A percentile compares a stretch with the other conserved stretches of the same genome.
Conservation (phyloP, 441 rosid genomes). For the Erodium moschatum region DNA sequence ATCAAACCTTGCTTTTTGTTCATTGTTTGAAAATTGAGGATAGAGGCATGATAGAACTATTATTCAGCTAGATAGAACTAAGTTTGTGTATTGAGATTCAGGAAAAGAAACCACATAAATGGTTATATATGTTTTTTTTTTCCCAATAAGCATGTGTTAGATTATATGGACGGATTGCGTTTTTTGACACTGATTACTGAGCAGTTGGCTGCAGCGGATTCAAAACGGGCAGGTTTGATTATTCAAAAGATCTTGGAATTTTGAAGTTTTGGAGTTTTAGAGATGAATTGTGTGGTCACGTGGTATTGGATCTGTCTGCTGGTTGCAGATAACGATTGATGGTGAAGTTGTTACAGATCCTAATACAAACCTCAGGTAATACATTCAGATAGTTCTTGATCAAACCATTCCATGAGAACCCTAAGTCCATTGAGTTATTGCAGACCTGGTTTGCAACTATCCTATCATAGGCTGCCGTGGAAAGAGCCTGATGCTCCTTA, state of each 20-base stretch:
- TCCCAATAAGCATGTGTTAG: not conserved
- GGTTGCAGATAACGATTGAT: constrained; percentile 52
- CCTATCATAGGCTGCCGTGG: constrained; percentile 87
- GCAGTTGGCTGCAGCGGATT: constrained; percentile 87
- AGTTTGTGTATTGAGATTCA: too few species aligned
- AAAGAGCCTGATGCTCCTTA: constrained; percentile 69
- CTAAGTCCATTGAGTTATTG: constrained; percentile 4
- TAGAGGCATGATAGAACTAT: constrained; percentile 9
- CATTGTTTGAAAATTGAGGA: constrained; percentile 1
- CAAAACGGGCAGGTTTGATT: constrained; percentile 66
- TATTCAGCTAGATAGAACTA: not conserved
- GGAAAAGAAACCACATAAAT: too few species aligned
- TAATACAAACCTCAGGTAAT: constrained; percentile 43
- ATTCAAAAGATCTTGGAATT: not conserved
- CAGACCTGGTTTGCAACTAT: constrained; percentile 54
- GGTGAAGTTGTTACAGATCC: constrained; percentile 50
- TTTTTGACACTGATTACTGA: constrained; percentile 16
- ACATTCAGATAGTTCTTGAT: not conserved
- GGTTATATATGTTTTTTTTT: not conserved
- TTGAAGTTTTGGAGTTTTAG: not conserved
- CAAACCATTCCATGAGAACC: not conserved
- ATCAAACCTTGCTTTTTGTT: not conserved
- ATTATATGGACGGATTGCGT: not conserved
- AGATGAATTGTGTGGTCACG: not conserved
- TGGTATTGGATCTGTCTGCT: constrained; percentile 2